phyloP scores from a whole-genome alignment of 192 early-diverging fungal genomes.

The Umbelopsis vinacea region DNA sequence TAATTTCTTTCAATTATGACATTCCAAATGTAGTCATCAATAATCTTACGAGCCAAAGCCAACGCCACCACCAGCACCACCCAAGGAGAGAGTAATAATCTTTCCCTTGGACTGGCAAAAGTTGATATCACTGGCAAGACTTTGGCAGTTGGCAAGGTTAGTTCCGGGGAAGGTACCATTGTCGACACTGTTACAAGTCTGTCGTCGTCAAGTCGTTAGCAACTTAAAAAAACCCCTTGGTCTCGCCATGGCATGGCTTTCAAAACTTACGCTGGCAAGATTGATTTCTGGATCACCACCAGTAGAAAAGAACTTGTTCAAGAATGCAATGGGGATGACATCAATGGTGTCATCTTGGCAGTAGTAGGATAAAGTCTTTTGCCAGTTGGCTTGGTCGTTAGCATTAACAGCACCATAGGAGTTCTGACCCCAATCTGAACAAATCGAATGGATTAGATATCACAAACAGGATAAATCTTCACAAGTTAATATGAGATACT shows the following conservation, averaged over 20 bases:
- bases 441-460: not conserved
- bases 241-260: too few relatives aligned
- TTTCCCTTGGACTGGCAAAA: slow-evolving; percentile 70
- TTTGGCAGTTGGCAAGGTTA: slow-evolving; percentile 57
- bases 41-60: slow-evolving; percentile 49
- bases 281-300: slow-evolving; percentile 58
- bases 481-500: not conserved
- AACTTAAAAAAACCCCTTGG: too few relatives aligned
- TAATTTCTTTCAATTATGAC: not conserved
- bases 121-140: slow-evolving; percentile 63
- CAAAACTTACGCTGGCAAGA: slow-evolving; percentile 48
- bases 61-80: slow-evolving; percentile 66
- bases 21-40: not conserved
- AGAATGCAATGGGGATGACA: slow-evolving; percentile 61
- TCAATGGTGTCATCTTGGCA: slow-evolving; percentile 64
- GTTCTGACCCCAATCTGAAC: slow-evolving; percentile 48
- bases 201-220: not conserved
- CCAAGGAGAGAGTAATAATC: slow-evolving; percentile 63
- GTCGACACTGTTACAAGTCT: slow-evolving; percentile 48
- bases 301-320: slow-evolving; percentile 53
- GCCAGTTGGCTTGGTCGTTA: slow-evolving; percentile 32
- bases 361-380: slow-evolving; percentile 49
- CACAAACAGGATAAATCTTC: not conserved
- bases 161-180: slow-evolving; percentile 55
- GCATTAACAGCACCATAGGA: slow-evolving; percentile 44